Base-by-base conservation (phyloP, 257 asterid genomes). In the Voacanga thouarsii region DNA sequence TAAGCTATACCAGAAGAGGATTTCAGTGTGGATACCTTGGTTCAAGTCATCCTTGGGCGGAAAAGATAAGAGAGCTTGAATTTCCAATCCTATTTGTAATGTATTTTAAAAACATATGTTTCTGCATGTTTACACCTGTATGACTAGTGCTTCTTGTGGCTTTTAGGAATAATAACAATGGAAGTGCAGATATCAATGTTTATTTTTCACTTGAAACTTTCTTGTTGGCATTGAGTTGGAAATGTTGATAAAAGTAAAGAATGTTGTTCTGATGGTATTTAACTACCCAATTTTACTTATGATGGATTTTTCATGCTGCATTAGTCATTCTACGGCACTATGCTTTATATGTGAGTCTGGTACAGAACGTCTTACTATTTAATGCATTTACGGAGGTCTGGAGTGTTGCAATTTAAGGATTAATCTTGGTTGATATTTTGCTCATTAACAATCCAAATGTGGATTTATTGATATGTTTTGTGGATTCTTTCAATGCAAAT, bases 11-110 rank as follows among this genome's bases (percentile, higher is more conserved):
- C 96, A 87, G 84, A 86, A 82, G 85, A 87, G 84, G 12, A 95
- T 97, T 8, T 91, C 97, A 2, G 93, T 88, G 28, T 93, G 94
- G 97, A 82, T 95, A 77, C 98, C 99, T 75, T 93, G 98, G 97
- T 91, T 95, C 81, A 91, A 86, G 87, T 78, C 84, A 79, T 72
- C 92, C 0, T 24, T 74, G 0, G 80, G 2, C 26, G 84, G 78
- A 65, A 86, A 90, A 79, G 87, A 78, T 72, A 90, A 88, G 87
- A 81, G 78, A 60, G 69, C 76, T 55, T 83, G n/a, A 91, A 10
- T 43, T 56, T 0, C 53, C 71, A 60, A 47, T 41, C 26, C 28
- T 57, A n/a, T 33, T 33, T 53, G 56, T 65, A 67, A 19, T 77
- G 56, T 45, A 57, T 39, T 71, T 47, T 60, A 9, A 1, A 9